Base-by-base conservation (phyloP, 1,284 basidiomycete genomes). In the Puccinia horiana region DNA sequence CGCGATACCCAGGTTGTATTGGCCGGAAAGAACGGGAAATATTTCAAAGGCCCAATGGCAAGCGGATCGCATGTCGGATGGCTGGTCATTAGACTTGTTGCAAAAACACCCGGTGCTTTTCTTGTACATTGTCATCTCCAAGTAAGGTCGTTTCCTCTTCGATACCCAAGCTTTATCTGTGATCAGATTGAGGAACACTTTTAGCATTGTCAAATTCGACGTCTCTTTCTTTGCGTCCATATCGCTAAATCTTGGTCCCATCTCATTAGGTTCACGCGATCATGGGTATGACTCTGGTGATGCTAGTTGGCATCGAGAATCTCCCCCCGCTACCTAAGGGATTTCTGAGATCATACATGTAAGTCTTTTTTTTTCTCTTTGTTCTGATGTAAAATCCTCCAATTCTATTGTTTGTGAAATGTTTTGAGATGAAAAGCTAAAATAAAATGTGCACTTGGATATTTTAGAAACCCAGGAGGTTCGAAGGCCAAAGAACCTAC, bases 91-190 rank as follows among this genome's bases (percentile, higher is more conserved):
- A n/a, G 79, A 73, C n/a, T 81, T 40, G 32, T 73, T 26, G 79
- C 79, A n/a, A 32, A 74, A n/a, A 81, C 69, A 20, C 70, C 79
- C 11, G 79, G 79, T 20, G 79, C 79, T 23, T 81, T 81, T 52
- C 58, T 81, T 3, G 29, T 81, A 18, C 79, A 81, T 65, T 81
- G 79, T 65, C 79, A 81, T 52, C 67, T 81, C 35, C 76, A 78
- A 35, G 76, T 78, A 37, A 35, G 72, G 42, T 54, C 14, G 23
- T 49, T 54, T 54, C 20, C 29, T 23, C 20, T 26, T 37, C n/a
- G 35, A 40, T 40, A 8, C 2, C 5, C 8, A 35, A 20, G 4
- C 18, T 35, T 23, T 65, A 8, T 65, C 29, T 20, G 12, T 40
- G 16, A 65, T 35, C 18, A 65, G 14, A 23, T 35, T 14, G 37